Conservation (phyloP, 1,284 basidiomycete genomes). For the Gomphus bonarii region DNA sequence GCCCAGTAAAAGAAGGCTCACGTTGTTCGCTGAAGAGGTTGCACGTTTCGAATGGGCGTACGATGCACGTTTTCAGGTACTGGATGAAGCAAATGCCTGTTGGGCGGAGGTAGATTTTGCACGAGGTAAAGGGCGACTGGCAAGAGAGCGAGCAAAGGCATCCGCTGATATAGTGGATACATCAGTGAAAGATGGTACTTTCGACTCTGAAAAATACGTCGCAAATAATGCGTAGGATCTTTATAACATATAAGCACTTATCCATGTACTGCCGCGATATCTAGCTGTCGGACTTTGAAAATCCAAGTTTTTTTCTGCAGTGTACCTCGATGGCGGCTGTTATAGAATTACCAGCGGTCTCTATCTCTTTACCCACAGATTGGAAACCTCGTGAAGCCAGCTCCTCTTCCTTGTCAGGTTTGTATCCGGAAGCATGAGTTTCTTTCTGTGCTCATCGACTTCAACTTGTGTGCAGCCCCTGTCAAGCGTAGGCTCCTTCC, state of each 20-base stretch:
- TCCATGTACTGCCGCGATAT: background rate
- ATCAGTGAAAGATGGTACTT: background rate
- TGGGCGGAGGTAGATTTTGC: constrained; percentile 58
- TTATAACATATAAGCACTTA: no score
- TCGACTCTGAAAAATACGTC: background rate
- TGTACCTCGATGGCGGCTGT: constrained; percentile 8
- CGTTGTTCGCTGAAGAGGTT: constrained; percentile 37
- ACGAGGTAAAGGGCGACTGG: constrained; percentile 55
- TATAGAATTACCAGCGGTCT: constrained; percentile 3
- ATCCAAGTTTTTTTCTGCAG: background rate
- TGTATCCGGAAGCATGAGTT: background rate
- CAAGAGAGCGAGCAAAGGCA: constrained; percentile 30
- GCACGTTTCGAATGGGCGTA: constrained; percentile 40
- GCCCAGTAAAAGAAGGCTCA: constrained; percentile 11
- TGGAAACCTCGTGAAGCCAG: constrained; percentile 5
- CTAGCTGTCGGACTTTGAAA: constrained; percentile 3
- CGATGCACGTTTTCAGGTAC: constrained; percentile 34
- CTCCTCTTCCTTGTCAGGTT: constrained; percentile 1
- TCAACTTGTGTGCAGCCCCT: constrained; percentile 20
- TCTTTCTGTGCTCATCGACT: background rate
- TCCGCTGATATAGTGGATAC: background rate
- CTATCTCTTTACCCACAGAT: constrained; percentile 5
- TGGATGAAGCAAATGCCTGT: constrained; percentile 38
- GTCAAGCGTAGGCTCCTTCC: constrained; percentile 51
- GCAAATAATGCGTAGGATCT: background rate